A percentile compares a stretch with the other conserved stretches of the same genome.
Evolutionary conservation across 2,329 filamentous ascomycete genomes (phyloP).

Genomic region (Diplodia mutila): DNA sequence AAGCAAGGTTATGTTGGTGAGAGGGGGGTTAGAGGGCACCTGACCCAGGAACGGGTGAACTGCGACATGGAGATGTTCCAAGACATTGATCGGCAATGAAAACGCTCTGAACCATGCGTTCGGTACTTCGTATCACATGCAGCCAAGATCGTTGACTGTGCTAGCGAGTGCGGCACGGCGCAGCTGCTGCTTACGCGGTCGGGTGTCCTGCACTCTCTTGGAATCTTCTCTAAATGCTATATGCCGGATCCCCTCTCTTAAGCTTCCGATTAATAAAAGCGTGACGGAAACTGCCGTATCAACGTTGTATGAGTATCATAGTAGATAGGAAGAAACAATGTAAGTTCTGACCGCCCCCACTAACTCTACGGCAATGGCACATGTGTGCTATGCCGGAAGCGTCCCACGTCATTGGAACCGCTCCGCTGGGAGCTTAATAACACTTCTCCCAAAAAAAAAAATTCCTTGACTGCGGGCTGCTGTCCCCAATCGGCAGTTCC

Average conservation of each 20-base stretch:
- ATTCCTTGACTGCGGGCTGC: too few relatives aligned
- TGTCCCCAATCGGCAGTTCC: too few relatives aligned
- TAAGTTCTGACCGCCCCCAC: background rate
- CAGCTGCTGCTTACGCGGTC: background rate
- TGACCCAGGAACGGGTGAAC: background rate
- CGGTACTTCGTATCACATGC: background rate
- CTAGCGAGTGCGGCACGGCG: background rate
- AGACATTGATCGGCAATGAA: background rate
- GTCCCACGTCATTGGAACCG: too few relatives aligned
- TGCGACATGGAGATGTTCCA: background rate
- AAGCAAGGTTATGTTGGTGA: background rate
- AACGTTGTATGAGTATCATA: background rate
- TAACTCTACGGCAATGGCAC: background rate
- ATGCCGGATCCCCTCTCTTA: too few relatives aligned
- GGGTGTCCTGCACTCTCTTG: too few relatives aligned
- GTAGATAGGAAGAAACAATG: background rate
- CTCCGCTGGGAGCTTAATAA: too few relatives aligned
- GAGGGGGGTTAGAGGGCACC: background rate
- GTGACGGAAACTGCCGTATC: background rate
- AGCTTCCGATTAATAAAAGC: too few relatives aligned
- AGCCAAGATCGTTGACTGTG: background rate
- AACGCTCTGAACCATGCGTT: background rate
- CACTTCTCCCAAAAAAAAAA: too few relatives aligned
- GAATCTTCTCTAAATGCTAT: too few relatives aligned
- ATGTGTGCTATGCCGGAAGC: background rate